Evolutionary conservation across 495 filamentous ascomycete species (phyloP).

Genomic region (Hypoxylon fuscum): DNA sequence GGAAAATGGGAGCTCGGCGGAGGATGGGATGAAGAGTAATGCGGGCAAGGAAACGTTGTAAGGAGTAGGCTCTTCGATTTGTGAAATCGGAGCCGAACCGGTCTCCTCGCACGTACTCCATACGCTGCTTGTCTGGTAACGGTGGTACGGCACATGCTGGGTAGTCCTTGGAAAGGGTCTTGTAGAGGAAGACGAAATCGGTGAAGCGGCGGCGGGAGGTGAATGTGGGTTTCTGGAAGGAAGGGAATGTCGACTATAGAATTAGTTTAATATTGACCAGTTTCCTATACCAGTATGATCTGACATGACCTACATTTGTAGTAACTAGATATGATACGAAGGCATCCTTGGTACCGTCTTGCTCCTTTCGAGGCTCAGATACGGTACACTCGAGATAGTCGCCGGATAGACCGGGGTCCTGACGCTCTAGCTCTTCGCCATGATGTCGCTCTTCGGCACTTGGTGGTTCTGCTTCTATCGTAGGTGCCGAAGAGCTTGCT

Average conservation of each 20-base stretch:
- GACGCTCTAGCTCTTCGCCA: slow-evolving; percentile 47
- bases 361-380: slow-evolving; percentile 84
- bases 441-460: slow-evolving; percentile 40
- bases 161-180: slow-evolving; percentile 84
- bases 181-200: slow-evolving; percentile 97
- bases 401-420: slow-evolving; percentile 74
- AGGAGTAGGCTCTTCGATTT: slow-evolving; percentile 84
- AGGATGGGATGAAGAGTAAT: slow-evolving; percentile 88
- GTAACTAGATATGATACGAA: slow-evolving; percentile 96
- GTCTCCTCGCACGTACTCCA: slow-evolving; percentile 97
- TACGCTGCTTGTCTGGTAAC: slow-evolving; percentile 97
- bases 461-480: slow-evolving; percentile 41
- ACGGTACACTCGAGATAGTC: slow-evolving; percentile 87
- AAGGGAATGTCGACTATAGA: slow-evolving; percentile 85
- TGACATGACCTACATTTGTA: slow-evolving; percentile 73
- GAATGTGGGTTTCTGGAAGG: slow-evolving; percentile 82
- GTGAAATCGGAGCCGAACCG: slow-evolving; percentile 95
- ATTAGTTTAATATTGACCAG: slow-evolving; percentile 17
- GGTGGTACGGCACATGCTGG: slow-evolving; percentile 93
- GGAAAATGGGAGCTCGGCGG: slow-evolving; percentile 80
- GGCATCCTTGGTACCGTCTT: slow-evolving; percentile 95
- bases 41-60: slow-evolving; percentile 90
- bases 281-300: neutral
- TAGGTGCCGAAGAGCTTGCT: slow-evolving; percentile 34
- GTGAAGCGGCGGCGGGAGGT: slow-evolving; percentile 89